A percentile compares a stretch with the other conserved stretches of the same genome.
Evolutionary conservation across 495 filamentous ascomycete species (phyloP).

Genomic region (Durotheca rogersii): DNA sequence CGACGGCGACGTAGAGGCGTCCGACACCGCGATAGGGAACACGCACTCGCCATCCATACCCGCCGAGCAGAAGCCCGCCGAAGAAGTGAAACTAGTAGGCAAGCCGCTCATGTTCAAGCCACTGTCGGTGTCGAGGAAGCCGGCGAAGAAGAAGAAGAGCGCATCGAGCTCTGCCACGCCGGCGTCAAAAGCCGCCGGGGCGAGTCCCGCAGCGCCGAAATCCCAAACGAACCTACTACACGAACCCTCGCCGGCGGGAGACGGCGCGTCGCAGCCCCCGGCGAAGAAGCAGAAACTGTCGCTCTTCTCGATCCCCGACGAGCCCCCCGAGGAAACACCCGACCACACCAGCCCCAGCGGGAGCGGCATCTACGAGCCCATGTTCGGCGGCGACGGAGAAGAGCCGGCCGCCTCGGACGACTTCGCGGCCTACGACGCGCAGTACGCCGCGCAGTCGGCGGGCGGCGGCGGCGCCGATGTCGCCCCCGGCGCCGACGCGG

Average conservation of each 20-base stretch:
- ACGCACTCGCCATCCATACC: constrained; percentile 42
- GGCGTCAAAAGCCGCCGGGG: constrained; percentile 10
- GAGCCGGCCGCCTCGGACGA: constrained; percentile 31
- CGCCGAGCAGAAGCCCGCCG: constrained; percentile 50
- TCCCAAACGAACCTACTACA: constrained; percentile 13
- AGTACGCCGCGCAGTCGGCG: too few relatives aligned
- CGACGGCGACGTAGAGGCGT: constrained; percentile 11
- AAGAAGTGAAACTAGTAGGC: constrained; percentile 67
- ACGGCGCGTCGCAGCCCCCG: constrained; percentile 20
- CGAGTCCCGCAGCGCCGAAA: constrained; percentile 6
- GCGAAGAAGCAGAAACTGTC: constrained; percentile 44
- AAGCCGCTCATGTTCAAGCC: constrained; percentile 88
- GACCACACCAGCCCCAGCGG: constrained; percentile 11
- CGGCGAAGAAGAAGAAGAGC: constrained; percentile 75
- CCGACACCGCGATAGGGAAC: constrained; percentile 26
- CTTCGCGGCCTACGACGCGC: constrained; percentile 38
- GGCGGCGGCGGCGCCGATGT: too few relatives aligned
- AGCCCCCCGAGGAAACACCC: constrained; percentile 8
- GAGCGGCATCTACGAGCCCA: constrained; percentile 43
- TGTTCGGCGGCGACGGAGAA: constrained; percentile 31
- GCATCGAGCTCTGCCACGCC: constrained; percentile 18
- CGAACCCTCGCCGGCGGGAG: constrained; percentile 9
- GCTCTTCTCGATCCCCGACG: constrained; percentile 47
- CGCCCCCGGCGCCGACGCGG: constrained; percentile 6
- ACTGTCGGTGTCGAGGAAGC: constrained; percentile 71